phyloP scores from a whole-genome alignment of 2,329 filamentous ascomycete genomes.

The Cladophialophora bantiana region DNA sequence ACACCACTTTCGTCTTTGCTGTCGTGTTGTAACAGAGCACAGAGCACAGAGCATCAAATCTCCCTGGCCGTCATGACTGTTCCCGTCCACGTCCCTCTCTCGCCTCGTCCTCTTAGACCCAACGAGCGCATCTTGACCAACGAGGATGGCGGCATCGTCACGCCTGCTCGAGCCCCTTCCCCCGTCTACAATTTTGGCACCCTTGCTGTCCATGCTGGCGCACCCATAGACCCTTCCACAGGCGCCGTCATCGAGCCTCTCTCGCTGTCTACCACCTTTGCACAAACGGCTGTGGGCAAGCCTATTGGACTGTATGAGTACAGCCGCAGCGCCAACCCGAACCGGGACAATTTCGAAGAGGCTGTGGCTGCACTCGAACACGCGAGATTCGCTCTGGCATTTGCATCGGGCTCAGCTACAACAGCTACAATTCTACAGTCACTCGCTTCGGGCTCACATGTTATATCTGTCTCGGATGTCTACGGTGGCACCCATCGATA shows the following conservation, averaged over 20 bases:
- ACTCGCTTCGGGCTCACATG: slow-evolving; percentile 86
- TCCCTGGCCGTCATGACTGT: slow-evolving; percentile 24
- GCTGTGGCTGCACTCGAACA: slow-evolving; percentile 92
- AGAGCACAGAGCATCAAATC: not conserved
- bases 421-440: slow-evolving; percentile 94
- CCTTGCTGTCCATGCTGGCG: slow-evolving; percentile 90
- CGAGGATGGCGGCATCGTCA: slow-evolving; percentile 67
- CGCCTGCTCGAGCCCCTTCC: slow-evolving; percentile 74
- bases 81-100: slow-evolving; percentile 21
- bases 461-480: slow-evolving; percentile 95
- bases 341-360: slow-evolving; percentile 91
- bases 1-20: not conserved
- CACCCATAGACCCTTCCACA: slow-evolving; percentile 86
- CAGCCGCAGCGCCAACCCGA: slow-evolving; percentile 90
- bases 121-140: slow-evolving; percentile 43
- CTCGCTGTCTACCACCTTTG: slow-evolving; percentile 94
- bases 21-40: not conserved
- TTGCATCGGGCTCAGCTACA: slow-evolving; percentile 90
- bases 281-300: slow-evolving; percentile 85
- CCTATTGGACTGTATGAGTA: slow-evolving; percentile 93
- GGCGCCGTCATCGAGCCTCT: slow-evolving; percentile 97
- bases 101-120: slow-evolving; percentile 37
- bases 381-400: slow-evolving; percentile 90
- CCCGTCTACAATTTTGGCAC: slow-evolving; percentile 87
- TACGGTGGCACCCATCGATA: slow-evolving; percentile 98